These are phyloP conservation scores for Gillenia trifoliata DNA, from an alignment of 306 rosid genomes.

Conservation along the genomic window DNA sequence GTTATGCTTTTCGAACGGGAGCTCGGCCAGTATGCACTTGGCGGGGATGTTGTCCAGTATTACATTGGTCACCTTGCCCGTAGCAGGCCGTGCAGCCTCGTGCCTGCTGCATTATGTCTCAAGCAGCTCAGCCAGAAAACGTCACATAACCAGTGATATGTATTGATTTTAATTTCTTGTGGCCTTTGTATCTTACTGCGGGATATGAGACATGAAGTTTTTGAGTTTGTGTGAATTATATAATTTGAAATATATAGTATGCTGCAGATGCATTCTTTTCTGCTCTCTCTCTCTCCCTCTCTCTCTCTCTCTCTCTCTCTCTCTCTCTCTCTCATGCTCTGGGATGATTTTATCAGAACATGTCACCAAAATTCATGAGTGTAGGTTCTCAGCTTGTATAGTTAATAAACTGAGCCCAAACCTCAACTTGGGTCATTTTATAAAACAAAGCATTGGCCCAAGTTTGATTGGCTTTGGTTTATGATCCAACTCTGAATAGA, in stretches of 20 bases:
- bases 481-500: not conserved
- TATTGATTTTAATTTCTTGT: conserved; percentile 1
- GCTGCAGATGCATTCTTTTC: not conserved
- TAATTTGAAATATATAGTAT: not conserved
- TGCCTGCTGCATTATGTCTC: conserved; percentile 14
- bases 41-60: conserved; percentile 12
- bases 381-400: no score
- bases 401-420: not conserved
- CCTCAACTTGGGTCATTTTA: not conserved
- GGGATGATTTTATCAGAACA: no score
- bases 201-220: conserved; percentile 20
- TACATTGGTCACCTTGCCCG: conserved; percentile 19
- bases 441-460: not conserved
- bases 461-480: not conserved
- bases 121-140: conserved; percentile 14
- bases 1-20: conserved; percentile 23
- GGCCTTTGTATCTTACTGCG: conserved; percentile 9
- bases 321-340: not conserved
- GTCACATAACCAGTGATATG: conserved; percentile 21
- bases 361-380: no score
- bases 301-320: not conserved
- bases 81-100: conserved; percentile 23
- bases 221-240: conserved; percentile 15
- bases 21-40: conserved; percentile 27
- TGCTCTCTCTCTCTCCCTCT: not conserved